Evolutionary conservation across 208 protist species (phyloP), one percentile per base, ranked within the genome.

Genomic region (Leishmania tropica): DNA sequence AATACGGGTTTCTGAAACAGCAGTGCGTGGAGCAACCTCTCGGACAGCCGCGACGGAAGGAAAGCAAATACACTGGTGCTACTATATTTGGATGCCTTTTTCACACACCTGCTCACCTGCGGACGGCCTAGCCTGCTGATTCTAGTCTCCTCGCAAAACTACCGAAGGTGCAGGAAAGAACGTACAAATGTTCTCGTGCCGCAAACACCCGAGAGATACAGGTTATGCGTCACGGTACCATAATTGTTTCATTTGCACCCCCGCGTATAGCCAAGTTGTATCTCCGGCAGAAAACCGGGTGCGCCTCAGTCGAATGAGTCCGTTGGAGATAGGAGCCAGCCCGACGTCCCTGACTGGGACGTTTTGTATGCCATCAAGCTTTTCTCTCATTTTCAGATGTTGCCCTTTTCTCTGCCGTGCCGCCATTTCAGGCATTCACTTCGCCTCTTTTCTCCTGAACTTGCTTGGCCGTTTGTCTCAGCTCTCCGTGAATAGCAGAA

Each of bases 1-100:
- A 40, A 47, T 74, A 35, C 51, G 21, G 74, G 19, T 53, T 67
- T 51, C 45, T 60, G 58, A 76, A 42, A 45, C 70, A 76, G 58
- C 56, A 62, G 54, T 48, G 48, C 21, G 65, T 42, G 78, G 10
- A 56, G 45, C 28, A 51, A 24, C 11, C 78, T 11, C 48, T 40
- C 71, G 2, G 72, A 40, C 47, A 37, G 28, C 47, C 5, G 31
- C 5, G 48, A 45, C 48, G 7, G 72, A 35, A 31, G 31, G 19
- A 53, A 76, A 76, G 72, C n/a, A 60, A 17, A 11, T 42, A n/a
- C 24, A 51, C 42, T 47, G 37, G 7, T 73, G 31, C 42, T 73
- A 42, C 40, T 58, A 51, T 47, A 62, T 42, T 48, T 62, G 31
- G 37, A 67, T 24, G 73, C 15, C 7, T 53, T 60, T 75, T 64